Evolutionary conservation across 257 asterid species (phyloP), one percentile per base, ranked within the genome.

Genomic region (Solanum virginianum): DNA sequence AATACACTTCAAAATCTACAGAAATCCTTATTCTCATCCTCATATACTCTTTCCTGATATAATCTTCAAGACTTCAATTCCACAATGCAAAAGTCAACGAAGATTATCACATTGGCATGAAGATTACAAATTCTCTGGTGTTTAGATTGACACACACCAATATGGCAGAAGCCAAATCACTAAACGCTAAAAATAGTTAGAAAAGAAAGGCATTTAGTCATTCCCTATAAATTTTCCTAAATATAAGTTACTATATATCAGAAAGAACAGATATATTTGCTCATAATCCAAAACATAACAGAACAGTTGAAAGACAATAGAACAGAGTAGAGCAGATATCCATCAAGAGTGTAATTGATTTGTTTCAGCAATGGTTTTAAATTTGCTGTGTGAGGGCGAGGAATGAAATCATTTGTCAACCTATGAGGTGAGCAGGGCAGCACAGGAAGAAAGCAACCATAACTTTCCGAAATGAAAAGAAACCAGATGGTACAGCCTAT

Each of bases 121-220:
- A 47, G 59, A 17, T 51, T 26, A 77, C 45, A 24, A 77, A 51
- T 57, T 72, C 69, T 85, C 80, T 60, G 89, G 87, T 86, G 89
- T 68, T 84, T 86, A 82, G 85, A 89, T 81, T 59, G 79, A 66
- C 88, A 83, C 84, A 87, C 32, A 36, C 54, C 66, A 83, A 84
- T 43, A 41, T n/a, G 65, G 79, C 22, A 49, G 81, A 75, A 49
- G 60, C 60, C 81, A 24, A 24, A 24, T 45, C 62, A 51, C 45
- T 26, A 15, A 53, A 17, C 3, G 56, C 43, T 47, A 75, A 74
- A n/a, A 16, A 75, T 72, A 45, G n/a, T 74, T 47, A 8, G 81
- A 22, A 49, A 75, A 49, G 43, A 8, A 49, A 75, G 57, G 39
- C 17, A 18, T 24, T 24, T 47, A 51, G 24, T 51, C 24, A 77